Evolutionary conservation across 108 stramenopile genomes (phyloP).

Genomic region (Nitzschia sp.): DNA sequence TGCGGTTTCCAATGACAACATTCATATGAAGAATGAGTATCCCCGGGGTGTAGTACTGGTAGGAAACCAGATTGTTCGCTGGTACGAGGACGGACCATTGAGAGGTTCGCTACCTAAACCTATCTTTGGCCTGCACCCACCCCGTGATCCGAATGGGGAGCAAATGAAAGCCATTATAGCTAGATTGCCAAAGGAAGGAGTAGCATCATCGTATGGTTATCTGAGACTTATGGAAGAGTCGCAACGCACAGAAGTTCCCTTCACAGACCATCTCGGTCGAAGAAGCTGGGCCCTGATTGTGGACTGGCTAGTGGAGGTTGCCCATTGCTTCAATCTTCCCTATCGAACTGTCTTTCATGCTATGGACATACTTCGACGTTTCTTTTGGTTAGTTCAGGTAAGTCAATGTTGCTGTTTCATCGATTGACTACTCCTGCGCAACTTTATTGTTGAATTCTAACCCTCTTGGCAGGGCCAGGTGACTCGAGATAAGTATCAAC

Average conservation of each 20-base stretch:
- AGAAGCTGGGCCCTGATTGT: conserved; percentile 23
- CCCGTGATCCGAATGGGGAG: too few species aligned
- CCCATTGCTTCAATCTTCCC: conserved; percentile 30
- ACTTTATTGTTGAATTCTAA: too few species aligned
- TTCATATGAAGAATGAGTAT: conserved; percentile 1
- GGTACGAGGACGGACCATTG: conserved; percentile 7
- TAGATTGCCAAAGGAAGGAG: too few species aligned
- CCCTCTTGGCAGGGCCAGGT: conserved; percentile 6
- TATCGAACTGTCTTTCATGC: conserved; percentile 30
- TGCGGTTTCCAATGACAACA: too few species aligned
- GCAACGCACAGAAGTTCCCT: neutral
- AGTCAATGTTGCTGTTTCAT: too few species aligned
- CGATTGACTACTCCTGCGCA: too few species aligned
- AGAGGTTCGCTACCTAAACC: too few species aligned
- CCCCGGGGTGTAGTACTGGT: neutral
- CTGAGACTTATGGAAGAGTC: neutral
- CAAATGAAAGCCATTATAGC: too few species aligned
- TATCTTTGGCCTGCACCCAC: too few species aligned
- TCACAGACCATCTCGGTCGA: neutral
- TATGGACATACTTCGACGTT: conserved; percentile 32
- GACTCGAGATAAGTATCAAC: conserved; percentile 25
- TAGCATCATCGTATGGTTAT: too few species aligned
- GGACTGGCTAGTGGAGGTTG: conserved; percentile 43
- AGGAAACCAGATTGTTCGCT: neutral
- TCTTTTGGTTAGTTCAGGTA: conserved; percentile 22